These are phyloP conservation scores for Pseudomonodictys pantanalensis DNA, from an alignment of 495 filamentous ascomycete species.

Conservation along the genomic window DNA sequence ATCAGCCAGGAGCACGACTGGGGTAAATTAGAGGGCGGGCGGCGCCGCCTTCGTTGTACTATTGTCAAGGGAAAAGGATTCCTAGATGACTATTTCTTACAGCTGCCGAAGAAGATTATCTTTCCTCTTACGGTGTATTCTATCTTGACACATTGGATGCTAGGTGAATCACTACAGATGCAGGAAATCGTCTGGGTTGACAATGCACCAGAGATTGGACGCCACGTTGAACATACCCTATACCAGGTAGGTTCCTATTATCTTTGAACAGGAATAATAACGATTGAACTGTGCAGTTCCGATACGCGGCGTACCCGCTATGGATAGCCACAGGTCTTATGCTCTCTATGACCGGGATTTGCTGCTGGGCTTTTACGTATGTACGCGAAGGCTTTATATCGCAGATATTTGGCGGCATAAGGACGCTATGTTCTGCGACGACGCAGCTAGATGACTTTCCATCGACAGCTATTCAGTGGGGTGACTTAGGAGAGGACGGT, in stretches of 20 bases:
- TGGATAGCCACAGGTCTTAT: conserved; percentile 26
- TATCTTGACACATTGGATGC: conserved; percentile 32
- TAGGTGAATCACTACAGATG: conserved; percentile 26
- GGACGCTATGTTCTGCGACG: conserved; percentile 25
- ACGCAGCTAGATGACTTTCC: conserved; percentile 26
- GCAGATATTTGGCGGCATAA: conserved; percentile 27
- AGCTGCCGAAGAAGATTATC: conserved; percentile 26
- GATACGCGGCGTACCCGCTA: conserved; percentile 29
- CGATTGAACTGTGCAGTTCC: conserved; percentile 12
- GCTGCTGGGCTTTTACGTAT: conserved; percentile 31
- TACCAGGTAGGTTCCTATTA: conserved; percentile 12
- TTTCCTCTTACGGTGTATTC: conserved; percentile 26
- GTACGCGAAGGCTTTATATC: conserved; percentile 29
- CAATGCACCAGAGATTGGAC: background rate
- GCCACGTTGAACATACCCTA: conserved; percentile 23
- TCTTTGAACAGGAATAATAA: background rate
- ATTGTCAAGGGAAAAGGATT: conserved; percentile 28
- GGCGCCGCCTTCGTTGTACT: conserved; percentile 21
- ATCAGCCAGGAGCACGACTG: conserved; percentile 18
- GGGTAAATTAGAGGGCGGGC: conserved; percentile 15
- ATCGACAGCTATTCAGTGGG: conserved; percentile 18
- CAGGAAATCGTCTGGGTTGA: conserved; percentile 27
- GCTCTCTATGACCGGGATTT: conserved; percentile 23
- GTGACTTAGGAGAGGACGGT: conserved; percentile 25
- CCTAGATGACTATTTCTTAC: conserved; percentile 21